These are phyloP conservation scores for Pisolithus microcarpus DNA, from an alignment of 768 basidiomycete genomes.

Conservation along the genomic window DNA sequence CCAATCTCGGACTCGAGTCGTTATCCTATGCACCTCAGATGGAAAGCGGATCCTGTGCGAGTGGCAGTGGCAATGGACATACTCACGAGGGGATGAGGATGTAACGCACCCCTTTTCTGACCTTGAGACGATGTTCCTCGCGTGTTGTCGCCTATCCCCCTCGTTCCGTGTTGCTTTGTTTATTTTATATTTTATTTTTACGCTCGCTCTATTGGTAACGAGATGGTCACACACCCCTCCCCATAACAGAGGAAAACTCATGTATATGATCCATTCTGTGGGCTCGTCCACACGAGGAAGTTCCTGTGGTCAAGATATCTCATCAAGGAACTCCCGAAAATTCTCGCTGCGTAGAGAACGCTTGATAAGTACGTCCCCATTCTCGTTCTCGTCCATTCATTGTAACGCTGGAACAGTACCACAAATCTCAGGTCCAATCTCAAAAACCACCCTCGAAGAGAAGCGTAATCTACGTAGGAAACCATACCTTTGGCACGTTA, in stretches of 20 bases:
- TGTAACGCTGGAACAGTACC: background rate
- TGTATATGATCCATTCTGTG: background rate
- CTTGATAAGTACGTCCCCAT: background rate
- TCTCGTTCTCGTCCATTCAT: too few species aligned
- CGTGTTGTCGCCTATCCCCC: too few species aligned
- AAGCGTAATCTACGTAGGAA: conserved; percentile 24
- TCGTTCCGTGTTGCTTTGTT: too few species aligned
- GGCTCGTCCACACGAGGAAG: background rate
- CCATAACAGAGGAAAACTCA: background rate
- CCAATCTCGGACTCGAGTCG: conserved; percentile 38
- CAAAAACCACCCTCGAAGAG: conserved; percentile 85
- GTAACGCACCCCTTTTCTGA: too few species aligned
- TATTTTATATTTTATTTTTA: too few species aligned
- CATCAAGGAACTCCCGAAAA: background rate
- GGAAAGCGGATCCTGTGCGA: background rate
- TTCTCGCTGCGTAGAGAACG: background rate
- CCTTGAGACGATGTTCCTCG: too few species aligned
- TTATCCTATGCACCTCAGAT: conserved; percentile 12
- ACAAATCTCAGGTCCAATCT: conserved; percentile 11
- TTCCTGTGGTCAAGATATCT: background rate
- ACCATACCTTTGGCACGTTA: too few species aligned
- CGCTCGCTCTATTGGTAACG: too few species aligned
- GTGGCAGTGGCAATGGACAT: background rate
- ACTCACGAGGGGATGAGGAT: too few species aligned
- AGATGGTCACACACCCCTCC: too few species aligned